phyloP scores from a whole-genome alignment of 2,329 filamentous ascomycete species.

The Colletotrichum sp. region DNA sequence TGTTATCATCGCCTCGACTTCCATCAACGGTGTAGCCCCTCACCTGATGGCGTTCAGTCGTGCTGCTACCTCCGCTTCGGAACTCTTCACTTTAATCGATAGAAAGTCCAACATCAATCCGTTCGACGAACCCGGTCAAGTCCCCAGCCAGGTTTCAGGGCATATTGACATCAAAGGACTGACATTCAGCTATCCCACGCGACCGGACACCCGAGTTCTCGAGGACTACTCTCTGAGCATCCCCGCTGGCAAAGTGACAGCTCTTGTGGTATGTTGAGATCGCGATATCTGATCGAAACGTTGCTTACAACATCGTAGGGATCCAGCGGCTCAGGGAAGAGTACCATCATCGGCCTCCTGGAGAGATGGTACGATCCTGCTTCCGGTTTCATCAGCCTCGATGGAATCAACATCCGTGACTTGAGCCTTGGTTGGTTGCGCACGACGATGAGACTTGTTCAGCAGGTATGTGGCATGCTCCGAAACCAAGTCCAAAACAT shows the following conservation, averaged over 20 bases:
- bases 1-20: conserved; percentile 26
- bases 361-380: conserved; percentile 64
- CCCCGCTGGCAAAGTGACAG: conserved; percentile 70
- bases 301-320: conserved; percentile 31
- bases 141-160: conserved; percentile 42
- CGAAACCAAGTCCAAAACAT: no score
- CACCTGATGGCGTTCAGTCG: conserved; percentile 24
- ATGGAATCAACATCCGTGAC: conserved; percentile 27
- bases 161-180: conserved; percentile 66
- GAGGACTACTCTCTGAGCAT: conserved; percentile 63
- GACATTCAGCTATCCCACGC: conserved; percentile 72
- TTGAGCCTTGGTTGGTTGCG: conserved; percentile 34
- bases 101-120: conserved; percentile 28
- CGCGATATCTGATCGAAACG: conserved; percentile 27
- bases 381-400: conserved; percentile 30
- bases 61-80: conserved; percentile 25
- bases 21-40: conserved; percentile 25
- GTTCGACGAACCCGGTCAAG: conserved; percentile 4
- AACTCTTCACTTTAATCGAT: conserved; percentile 30
- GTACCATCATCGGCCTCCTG: conserved; percentile 71
- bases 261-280: conserved; percentile 59
- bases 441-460: conserved; percentile 33
- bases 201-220: conserved; percentile 69
- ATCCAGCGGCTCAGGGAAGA: conserved; percentile 71
- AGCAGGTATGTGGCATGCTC: conserved; percentile 23